Evolutionary conservation across 1,139 yeast species (phyloP).

Genomic region (Candida sojae): DNA sequence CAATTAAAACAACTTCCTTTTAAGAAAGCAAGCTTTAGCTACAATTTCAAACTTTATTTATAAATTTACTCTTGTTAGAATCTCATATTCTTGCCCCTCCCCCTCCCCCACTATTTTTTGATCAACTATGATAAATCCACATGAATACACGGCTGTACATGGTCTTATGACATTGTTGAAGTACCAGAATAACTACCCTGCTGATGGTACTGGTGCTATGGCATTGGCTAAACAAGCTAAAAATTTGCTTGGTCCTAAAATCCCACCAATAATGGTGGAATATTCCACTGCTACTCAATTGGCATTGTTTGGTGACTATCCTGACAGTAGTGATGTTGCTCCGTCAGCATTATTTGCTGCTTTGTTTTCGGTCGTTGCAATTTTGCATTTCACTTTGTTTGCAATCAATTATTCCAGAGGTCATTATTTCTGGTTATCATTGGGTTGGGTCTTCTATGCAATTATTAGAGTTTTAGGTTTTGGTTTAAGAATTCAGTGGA

Average conservation of each 20-base stretch:
- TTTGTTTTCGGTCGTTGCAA: constrained; percentile 48
- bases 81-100: not conserved
- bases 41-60: no score
- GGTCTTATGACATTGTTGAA: constrained; percentile 36
- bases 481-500: constrained; percentile 62
- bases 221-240: constrained; percentile 31
- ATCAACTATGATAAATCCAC: constrained; percentile 6
- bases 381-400: constrained; percentile 54
- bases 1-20: no score
- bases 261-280: constrained; percentile 39
- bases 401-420: constrained; percentile 55
- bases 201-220: constrained; percentile 52
- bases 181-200: constrained; percentile 41
- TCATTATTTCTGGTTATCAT: constrained; percentile 61
- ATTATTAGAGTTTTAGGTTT: constrained; percentile 60
- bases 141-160: constrained; percentile 22
- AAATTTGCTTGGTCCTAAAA: constrained; percentile 19
- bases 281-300: constrained; percentile 45
- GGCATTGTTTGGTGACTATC: constrained; percentile 69
- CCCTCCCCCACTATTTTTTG: not conserved
- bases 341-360: constrained; percentile 64
- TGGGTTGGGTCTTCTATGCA: constrained; percentile 58
- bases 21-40: no score
- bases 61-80: no score
- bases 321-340: constrained; percentile 54